Conservation (phyloP, 169 alveolate species). For the Cryptosporidium muris region DNA sequence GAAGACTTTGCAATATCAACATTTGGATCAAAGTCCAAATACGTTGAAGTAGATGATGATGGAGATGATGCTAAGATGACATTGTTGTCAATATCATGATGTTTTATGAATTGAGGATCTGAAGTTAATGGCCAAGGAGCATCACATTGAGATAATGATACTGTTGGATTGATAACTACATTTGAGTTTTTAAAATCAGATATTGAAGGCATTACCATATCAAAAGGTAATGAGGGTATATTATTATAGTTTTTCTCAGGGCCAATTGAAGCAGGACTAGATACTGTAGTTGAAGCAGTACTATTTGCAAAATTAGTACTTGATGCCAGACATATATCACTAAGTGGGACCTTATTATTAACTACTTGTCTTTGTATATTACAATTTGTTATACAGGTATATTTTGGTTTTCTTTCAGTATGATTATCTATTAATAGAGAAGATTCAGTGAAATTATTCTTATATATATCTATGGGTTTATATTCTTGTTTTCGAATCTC, state of each 20-base stretch:
- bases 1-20: slow-evolving; percentile 12
- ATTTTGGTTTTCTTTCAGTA: too few species aligned
- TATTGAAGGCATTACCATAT: slow-evolving; percentile 62
- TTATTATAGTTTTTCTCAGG: slow-evolving; percentile 54
- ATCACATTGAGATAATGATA: slow-evolving; percentile 43
- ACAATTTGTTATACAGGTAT: too few species aligned
- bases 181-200: slow-evolving; percentile 26
- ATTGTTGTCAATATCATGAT: slow-evolving; percentile 7
- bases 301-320: slow-evolving; percentile 11
- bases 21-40: slow-evolving; percentile 37
- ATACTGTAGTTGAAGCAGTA: slow-evolving; percentile 50
- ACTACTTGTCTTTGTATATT: too few species aligned
- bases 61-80: slow-evolving; percentile 27
- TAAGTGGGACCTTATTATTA: too few species aligned
- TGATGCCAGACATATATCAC: too few species aligned
- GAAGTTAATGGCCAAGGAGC: slow-evolving; percentile 68
- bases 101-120: slow-evolving; percentile 20
- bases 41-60: slow-evolving; percentile 29
- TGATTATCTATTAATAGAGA: too few species aligned
- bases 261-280: slow-evolving; percentile 65
- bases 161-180: slow-evolving; percentile 12
- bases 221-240: slow-evolving; percentile 17
- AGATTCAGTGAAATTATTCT: too few species aligned
- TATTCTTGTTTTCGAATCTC: too few species aligned
- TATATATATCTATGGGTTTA: too few species aligned